Evolutionary conservation across 148 eudicot genomes (phyloP).

Genomic region (Vaccinium vitisidaea): DNA sequence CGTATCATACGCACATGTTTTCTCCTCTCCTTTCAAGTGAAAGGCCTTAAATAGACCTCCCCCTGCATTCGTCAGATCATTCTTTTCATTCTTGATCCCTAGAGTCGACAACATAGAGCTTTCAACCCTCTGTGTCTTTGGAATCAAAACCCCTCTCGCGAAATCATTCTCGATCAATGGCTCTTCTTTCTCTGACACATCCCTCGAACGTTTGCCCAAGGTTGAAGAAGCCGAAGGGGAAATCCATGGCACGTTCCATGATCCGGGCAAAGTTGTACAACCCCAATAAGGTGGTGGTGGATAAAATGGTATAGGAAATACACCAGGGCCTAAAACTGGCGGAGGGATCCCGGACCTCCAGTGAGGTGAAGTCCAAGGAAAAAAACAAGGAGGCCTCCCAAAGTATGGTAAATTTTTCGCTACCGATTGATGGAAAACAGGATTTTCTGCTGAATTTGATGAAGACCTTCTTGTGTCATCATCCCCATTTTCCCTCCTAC

Average conservation of each 20-base stretch:
- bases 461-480: conserved; percentile 15
- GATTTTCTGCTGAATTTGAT: conserved; percentile 23
- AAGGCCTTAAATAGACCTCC: conserved; percentile 37
- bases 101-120: conserved; percentile 54
- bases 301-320: conserved; percentile 42
- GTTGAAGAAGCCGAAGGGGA: conserved; percentile 25
- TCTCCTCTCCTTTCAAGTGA: conserved; percentile 26
- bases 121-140: conserved; percentile 42
- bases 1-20: conserved; percentile 14
- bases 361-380: conserved; percentile 38
- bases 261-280: conserved; percentile 21
- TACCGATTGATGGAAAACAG: conserved; percentile 21
- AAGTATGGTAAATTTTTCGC: conserved; percentile 31
- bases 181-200: conserved; percentile 31
- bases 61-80: conserved; percentile 12
- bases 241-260: conserved; percentile 45
- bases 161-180: conserved; percentile 8
- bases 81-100: conserved; percentile 38
- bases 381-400: conserved; percentile 35
- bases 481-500: conserved; percentile 16
- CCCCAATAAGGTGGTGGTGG: conserved; percentile 48
- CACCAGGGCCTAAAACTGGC: conserved; percentile 25
- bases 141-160: conserved; percentile 28
- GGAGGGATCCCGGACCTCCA: conserved; percentile 14
- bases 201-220: conserved; percentile 66